These are phyloP conservation scores for Hanseniaspora opuntiae DNA, from an alignment of 805 yeast genomes.

Conservation along the genomic window DNA sequence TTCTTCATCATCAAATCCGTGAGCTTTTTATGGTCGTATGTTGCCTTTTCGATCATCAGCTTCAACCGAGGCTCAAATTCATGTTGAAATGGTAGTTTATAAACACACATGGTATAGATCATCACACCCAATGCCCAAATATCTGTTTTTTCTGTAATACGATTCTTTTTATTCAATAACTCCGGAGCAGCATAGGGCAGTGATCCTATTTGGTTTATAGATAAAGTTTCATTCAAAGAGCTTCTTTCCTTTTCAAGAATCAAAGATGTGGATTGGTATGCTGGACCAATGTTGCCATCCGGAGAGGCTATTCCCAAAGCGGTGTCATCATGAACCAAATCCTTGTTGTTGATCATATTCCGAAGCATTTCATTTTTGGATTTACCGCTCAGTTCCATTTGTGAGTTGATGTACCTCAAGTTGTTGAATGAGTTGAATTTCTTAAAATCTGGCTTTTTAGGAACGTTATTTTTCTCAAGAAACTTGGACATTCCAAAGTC, in stretches of 20 bases:
- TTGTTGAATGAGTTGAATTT: not conserved
- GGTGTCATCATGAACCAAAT: slow-evolving; percentile 25
- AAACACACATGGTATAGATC: slow-evolving; percentile 56
- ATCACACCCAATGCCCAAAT: slow-evolving; percentile 85
- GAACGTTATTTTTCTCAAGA: not conserved
- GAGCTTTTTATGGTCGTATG: slow-evolving; percentile 34
- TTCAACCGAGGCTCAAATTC: slow-evolving; percentile 69
- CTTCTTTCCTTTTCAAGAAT: slow-evolving; percentile 5
- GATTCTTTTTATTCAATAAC: slow-evolving; percentile 29
- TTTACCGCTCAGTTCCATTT: not conserved
- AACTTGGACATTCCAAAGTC: slow-evolving; percentile 67
- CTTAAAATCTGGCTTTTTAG: not conserved
- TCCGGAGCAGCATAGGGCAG: slow-evolving; percentile 91
- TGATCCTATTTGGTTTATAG: slow-evolving; percentile 58
- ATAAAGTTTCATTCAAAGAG: not conserved
- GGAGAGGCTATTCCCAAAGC: slow-evolving; percentile 22
- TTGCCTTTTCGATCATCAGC: slow-evolving; percentile 56
- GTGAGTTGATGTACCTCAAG: not conserved
- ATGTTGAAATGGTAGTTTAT: slow-evolving; percentile 71
- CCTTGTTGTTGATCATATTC: slow-evolving; percentile 21
- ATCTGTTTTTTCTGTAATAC: slow-evolving; percentile 35
- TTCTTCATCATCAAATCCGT: slow-evolving; percentile 13
- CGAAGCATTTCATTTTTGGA: slow-evolving; percentile 9
- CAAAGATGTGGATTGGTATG: slow-evolving; percentile 15
- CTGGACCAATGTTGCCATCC: slow-evolving; percentile 23